Conservation (phyloP, 177 flowering plant species). For the Tripterygium wilfordii region DNA sequence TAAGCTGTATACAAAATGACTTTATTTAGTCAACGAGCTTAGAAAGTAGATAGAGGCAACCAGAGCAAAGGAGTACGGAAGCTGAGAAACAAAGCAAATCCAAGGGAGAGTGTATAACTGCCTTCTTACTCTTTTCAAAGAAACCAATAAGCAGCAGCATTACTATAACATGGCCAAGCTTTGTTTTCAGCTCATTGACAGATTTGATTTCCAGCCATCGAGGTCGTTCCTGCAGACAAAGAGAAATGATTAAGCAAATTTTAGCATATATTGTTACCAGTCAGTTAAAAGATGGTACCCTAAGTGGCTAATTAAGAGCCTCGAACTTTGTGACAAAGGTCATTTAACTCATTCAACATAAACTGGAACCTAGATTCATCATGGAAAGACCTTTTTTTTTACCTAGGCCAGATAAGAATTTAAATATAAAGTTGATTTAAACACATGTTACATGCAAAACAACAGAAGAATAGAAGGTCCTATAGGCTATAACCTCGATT, state of each 20-base stretch:
- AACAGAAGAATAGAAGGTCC: too few relatives aligned
- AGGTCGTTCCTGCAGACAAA: conserved; percentile 62
- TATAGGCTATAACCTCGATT: too few relatives aligned
- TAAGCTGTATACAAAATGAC: too few relatives aligned
- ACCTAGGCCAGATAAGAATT: too few relatives aligned
- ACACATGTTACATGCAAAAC: too few relatives aligned
- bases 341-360: neutral
- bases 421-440: too few relatives aligned
- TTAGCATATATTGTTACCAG: neutral
- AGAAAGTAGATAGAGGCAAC: conserved; percentile 59
- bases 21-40: conserved; percentile 50
- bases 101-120: conserved; percentile 43
- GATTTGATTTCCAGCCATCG: conserved; percentile 71
- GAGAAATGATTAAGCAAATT: neutral
- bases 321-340: neutral
- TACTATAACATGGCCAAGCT: conserved; percentile 90
- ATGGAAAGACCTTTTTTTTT: too few relatives aligned
- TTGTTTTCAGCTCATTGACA: conserved; percentile 76
- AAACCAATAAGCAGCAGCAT: conserved; percentile 79
- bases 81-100: conserved; percentile 84
- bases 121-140: conserved; percentile 77
- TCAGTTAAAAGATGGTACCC: too few relatives aligned
- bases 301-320: too few relatives aligned
- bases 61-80: conserved; percentile 67
- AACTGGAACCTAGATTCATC: too few relatives aligned